These are phyloP conservation scores for Clitocybe nebularis DNA, from an alignment of 1,284 basidiomycete genomes.

Conservation along the genomic window DNA sequence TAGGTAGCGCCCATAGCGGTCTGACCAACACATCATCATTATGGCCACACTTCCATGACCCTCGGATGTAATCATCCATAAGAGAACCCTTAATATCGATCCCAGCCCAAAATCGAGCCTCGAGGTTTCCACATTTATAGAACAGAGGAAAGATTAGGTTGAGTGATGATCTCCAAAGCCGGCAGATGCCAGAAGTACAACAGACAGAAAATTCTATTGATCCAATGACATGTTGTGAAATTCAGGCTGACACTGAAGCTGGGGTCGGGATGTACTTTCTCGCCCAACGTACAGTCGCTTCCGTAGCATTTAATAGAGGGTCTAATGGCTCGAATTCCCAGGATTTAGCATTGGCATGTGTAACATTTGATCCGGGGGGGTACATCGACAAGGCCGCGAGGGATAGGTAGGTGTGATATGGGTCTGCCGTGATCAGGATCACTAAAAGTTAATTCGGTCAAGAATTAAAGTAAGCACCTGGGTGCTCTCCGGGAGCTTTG, in stretches of 20 bases:
- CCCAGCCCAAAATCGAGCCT: slow-evolving; percentile 12
- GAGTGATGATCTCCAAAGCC: no score
- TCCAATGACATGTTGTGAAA: no score
- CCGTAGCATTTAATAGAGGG: slow-evolving; percentile 65
- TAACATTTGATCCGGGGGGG: slow-evolving; percentile 35
- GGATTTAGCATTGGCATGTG: slow-evolving; percentile 27
- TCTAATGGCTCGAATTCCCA: slow-evolving; percentile 64
- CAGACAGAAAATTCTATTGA: no score
- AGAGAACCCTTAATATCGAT: no score
- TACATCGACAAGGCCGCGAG: slow-evolving; percentile 77
- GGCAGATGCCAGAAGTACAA: no score
- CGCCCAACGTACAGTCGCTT: slow-evolving; percentile 64
- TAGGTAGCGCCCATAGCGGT: no score
- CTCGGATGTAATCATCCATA: no score
- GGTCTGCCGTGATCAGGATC: slow-evolving; percentile 46
- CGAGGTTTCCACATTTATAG: slow-evolving; percentile 5
- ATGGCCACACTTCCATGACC: no score
- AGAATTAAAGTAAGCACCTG: slow-evolving; percentile 47
- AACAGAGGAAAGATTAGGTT: no score
- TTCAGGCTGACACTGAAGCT: no score
- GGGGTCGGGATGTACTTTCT: slow-evolving; percentile 44
- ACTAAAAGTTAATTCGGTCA: slow-evolving; percentile 2
- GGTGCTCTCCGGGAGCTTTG: slow-evolving; percentile 73
- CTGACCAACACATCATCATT: no score
- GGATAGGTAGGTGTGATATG: slow-evolving; percentile 88